Percentiles rank a stretch among this genome's conserved stretches.
Conservation (phyloP, 768 basidiomycete species). For the Serendipita sp. region DNA sequence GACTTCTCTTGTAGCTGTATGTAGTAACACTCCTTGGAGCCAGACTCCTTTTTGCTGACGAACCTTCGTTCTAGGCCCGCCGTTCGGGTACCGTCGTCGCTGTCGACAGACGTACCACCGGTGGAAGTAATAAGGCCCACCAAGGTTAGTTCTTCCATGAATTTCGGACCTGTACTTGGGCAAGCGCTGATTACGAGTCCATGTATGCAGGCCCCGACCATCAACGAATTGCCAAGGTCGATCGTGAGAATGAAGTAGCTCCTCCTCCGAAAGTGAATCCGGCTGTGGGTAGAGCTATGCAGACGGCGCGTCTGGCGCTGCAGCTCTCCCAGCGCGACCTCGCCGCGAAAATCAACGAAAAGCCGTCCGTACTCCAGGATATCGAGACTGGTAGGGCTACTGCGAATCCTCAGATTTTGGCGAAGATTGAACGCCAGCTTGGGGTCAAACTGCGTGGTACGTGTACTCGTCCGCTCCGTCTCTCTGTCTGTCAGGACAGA, state of each 20-base stretch:
- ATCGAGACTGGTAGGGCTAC: conserved; percentile 81
- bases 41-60: conserved; percentile 6
- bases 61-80: conserved; percentile 38
- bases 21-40: conserved; percentile 16
- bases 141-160: conserved; percentile 30
- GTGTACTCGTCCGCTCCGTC: too few relatives aligned
- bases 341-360: conserved; percentile 87
- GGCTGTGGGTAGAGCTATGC: conserved; percentile 68
- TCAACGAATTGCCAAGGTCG: conserved; percentile 84
- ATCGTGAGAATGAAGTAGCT: conserved; percentile 89
- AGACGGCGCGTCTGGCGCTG: conserved; percentile 60
- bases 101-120: conserved; percentile 65
- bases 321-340: conserved; percentile 82
- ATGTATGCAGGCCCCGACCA: conserved; percentile 63
- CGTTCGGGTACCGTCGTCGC: conserved; percentile 60
- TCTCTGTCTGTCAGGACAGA: not conserved
- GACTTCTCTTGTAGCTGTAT: conserved; percentile 32
- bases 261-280: conserved; percentile 69
- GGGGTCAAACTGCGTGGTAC: conserved; percentile 80
- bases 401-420: conserved; percentile 72
- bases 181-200: not conserved
- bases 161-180: not conserved
- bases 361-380: conserved; percentile 73
- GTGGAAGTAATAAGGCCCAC: conserved; percentile 62
- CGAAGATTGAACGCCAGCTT: conserved; percentile 74